Evolutionary conservation across 371 early-diverging fungal species (phyloP), one percentile per base, ranked within the genome.

Genomic region (Lichtheimia ramosa): DNA sequence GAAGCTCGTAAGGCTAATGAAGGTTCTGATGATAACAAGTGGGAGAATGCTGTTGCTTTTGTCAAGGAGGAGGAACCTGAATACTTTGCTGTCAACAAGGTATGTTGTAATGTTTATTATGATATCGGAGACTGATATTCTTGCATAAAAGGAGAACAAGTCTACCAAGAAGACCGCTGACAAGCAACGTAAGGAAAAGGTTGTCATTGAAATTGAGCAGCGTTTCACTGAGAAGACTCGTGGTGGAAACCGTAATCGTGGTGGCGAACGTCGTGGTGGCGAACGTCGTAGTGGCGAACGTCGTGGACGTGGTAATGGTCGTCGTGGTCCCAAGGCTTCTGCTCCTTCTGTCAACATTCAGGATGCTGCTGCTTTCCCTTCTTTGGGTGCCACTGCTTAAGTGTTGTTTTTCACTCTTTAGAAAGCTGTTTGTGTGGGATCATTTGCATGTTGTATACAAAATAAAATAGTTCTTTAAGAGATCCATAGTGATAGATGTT

Each of bases 1-100:
- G 81, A 83, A 59, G 74, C 78, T 50, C 89, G 95, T 66, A 83
- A 86, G 73, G 87, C 93, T 64, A 92, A 92, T 80, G 91, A 92
- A 66, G 92, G 91, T 54, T 69, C 74, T 41, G 93, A 91, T 56
- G 88, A 88, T 16, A 56, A 80, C 56, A 78, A 92, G 73, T 93
- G 91, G 90, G 89, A 89, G 82, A 83, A 85, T 69, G 76, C 88
- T 58, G 82, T 83, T 68, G 83, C 84, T 51, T 83, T 92, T 54
- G 70, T 83, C 63, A 84, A 87, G 86, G 77, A 72, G 15, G 92
- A 90, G 14, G 75, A 84, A 24, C 85, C 83, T 54, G 87, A 88
- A 34, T 78, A 84, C 58, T 76, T 85, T 63, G 69, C 82, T 61
- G 73, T 75, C 65, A 76, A 80, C 76, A 91, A 92, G 82, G 91